These are phyloP conservation scores for Oxyria digyna DNA, from an alignment of 148 eudicot genomes.

Conservation along the genomic window DNA sequence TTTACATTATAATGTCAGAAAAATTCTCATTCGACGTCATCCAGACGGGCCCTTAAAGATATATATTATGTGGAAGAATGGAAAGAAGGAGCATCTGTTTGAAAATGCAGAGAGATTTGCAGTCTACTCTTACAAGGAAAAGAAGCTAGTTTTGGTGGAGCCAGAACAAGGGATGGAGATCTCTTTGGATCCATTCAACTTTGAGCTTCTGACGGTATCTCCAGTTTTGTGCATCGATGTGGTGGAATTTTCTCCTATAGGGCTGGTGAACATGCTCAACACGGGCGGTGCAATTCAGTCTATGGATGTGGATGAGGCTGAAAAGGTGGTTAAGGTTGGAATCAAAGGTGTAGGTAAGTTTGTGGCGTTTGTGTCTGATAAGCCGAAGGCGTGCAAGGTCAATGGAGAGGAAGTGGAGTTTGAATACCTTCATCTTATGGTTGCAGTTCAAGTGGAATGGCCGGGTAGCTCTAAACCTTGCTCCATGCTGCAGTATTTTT, in stretches of 20 bases:
- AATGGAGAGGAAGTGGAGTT: conserved; percentile 36
- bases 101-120: conserved; percentile 38
- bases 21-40: too few species aligned
- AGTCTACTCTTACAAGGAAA: conserved; percentile 40
- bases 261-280: conserved; percentile 55
- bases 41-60: too few species aligned
- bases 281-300: conserved; percentile 53
- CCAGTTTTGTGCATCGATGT: conserved; percentile 21
- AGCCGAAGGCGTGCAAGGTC: conserved; percentile 32
- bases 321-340: conserved; percentile 8
- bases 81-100: conserved; percentile 32
- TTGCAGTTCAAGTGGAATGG: conserved; percentile 38
- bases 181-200: conserved; percentile 59
- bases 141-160: conserved; percentile 39
- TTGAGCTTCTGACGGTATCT: conserved; percentile 66
- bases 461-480: conserved; percentile 15
- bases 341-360: conserved; percentile 45
- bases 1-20: too few species aligned
- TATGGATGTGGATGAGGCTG: conserved; percentile 18
- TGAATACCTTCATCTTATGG: conserved; percentile 29
- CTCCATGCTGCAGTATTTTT: conserved; percentile 35
- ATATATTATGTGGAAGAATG: conserved; percentile 72
- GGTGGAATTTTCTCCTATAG: conserved; percentile 63
- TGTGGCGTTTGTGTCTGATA: conserved; percentile 37
- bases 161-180: conserved; percentile 29